Conservation (phyloP, 2,329 filamentous ascomycete species). For the Ophiocordyceps unilateralis region DNA sequence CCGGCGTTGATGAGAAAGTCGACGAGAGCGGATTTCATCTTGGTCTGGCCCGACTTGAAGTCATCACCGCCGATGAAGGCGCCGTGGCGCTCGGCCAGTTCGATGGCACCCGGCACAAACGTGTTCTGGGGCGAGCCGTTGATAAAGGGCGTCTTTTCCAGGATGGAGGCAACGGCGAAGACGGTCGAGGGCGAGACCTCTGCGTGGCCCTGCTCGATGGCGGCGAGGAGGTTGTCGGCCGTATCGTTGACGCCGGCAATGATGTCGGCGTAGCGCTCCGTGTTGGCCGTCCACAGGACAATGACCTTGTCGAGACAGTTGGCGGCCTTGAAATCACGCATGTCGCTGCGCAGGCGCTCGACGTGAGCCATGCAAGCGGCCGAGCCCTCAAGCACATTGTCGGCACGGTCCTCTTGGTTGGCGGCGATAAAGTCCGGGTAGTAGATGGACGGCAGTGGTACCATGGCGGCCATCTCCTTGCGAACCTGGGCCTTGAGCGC, state of each 20-base stretch:
- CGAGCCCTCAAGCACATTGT: conserved; percentile 70
- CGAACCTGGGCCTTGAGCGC: conserved; percentile 74
- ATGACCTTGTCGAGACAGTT: conserved; percentile 89
- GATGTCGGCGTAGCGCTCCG: conserved; percentile 86
- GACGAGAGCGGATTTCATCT: conserved; percentile 99
- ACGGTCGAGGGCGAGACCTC: conserved; percentile 93
- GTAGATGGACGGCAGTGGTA: conserved; percentile 87
- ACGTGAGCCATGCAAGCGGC: conserved; percentile 81
- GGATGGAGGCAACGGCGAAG: conserved; percentile 86
- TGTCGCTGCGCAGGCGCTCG: conserved; percentile 82
- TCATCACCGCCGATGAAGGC: conserved; percentile 95
- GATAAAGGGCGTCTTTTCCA: conserved; percentile 87
- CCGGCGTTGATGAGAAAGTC: conserved; percentile 97
- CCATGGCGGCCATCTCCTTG: conserved; percentile 84
- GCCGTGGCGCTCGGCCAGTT: conserved; percentile 71
- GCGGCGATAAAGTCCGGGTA: conserved; percentile 98
- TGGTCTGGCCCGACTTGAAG: conserved; percentile 99
- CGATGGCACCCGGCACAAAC: conserved; percentile 82
- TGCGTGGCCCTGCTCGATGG: conserved; percentile 72
- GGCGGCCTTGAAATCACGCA: conserved; percentile 78
- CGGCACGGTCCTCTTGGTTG: conserved; percentile 91
- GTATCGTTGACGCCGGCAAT: conserved; percentile 87
- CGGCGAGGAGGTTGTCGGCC: conserved; percentile 75
- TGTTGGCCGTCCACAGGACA: conserved; percentile 97
- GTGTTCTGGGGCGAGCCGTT: conserved; percentile 99